Base-by-base conservation (phyloP, 176 grass and related monocot species). In the Eleusine coracana region DNA sequence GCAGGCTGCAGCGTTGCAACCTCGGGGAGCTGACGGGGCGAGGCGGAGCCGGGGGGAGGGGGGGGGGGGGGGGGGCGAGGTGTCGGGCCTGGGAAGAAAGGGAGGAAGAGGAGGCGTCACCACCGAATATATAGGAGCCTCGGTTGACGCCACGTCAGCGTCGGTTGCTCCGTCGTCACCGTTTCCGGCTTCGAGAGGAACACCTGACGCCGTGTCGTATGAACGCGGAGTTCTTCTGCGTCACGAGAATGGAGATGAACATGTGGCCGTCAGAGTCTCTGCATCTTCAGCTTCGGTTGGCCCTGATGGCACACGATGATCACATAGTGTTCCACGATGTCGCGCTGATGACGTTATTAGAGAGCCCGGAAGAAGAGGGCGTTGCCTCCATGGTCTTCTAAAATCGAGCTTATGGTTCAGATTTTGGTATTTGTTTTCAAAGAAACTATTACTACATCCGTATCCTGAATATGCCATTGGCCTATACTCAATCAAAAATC, bases 1-100 rank as follows among this genome's bases (percentile, higher is more conserved):
- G 64, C 82, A 34, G 65, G 74, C 64, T n/a, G 73, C 73, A n/a
- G 49, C 39, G 23, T n/a, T 16, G 63, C 82, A 58, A 17, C 51
- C 73, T 59, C 52, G 38, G 82, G 63, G 14, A 16, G 2, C 41
- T 7, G 67, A 34, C 16, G 0, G 48, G 62, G 17, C 13, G 74
- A 73, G 46, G 77, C 28, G 17, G 82, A 77, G 73, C 49, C 0
- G 25, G 25, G 25, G 25, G 25, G 31, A 51, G 82, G 54, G 51
- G 83, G n/a, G n/a, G 25, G 25, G 25, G 25, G 25, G 25, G 31
- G 64, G 82, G 54, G 51, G 83, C 39, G 65, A 62, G 73, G 20
- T 77, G 82, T 70, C 51, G 25, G 51, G 38, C 54, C 82, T 45
- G 73, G 73, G 64, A 45, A 61, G 55, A 46, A n/a, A 17, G 25